Evolutionary conservation across 2,329 filamentous ascomycete genomes (phyloP).

Genomic region (Mycosphaerella sp.): DNA sequence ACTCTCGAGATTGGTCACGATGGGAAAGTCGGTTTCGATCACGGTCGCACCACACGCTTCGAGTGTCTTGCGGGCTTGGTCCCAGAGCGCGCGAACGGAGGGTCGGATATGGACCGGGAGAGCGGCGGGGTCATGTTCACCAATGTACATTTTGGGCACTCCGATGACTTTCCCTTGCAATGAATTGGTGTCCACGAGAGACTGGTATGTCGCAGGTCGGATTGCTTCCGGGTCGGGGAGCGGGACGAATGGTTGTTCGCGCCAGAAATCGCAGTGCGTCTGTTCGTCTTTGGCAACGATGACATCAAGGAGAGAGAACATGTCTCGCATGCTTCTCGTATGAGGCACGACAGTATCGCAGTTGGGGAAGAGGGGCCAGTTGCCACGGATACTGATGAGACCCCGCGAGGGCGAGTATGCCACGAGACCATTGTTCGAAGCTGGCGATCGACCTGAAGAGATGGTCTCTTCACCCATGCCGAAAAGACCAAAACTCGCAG

Average conservation of each 20-base stretch:
- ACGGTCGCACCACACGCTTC: slow-evolving; percentile 40
- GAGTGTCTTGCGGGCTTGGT: slow-evolving; percentile 34
- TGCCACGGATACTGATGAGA: slow-evolving; percentile 46
- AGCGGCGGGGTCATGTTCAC: slow-evolving; percentile 32
- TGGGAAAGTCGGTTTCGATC: slow-evolving; percentile 42
- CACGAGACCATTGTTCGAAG: slow-evolving; percentile 51
- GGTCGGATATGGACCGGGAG: slow-evolving; percentile 34
- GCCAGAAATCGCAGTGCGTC: slow-evolving; percentile 49
- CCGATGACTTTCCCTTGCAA: slow-evolving; percentile 44
- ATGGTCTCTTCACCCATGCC: slow-evolving; percentile 52
- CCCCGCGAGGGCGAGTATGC: slow-evolving; percentile 52
- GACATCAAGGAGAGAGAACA: slow-evolving; percentile 46
- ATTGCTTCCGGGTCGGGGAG: slow-evolving; percentile 37
- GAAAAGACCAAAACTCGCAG: slow-evolving; percentile 48
- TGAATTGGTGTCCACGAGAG: slow-evolving; percentile 22
- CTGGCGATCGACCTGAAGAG: slow-evolving; percentile 51
- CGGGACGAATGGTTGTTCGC: slow-evolving; percentile 43
- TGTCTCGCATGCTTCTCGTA: slow-evolving; percentile 45
- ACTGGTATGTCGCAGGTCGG: slow-evolving; percentile 33
- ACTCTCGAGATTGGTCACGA: slow-evolving; percentile 44
- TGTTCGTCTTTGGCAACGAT: slow-evolving; percentile 41
- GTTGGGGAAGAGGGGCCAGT: slow-evolving; percentile 51
- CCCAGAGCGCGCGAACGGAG: slow-evolving; percentile 36
- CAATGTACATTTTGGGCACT: slow-evolving; percentile 49
- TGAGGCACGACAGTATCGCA: slow-evolving; percentile 52